phyloP scores from a whole-genome alignment of 805 yeast genomes.

The Wickerhamomyces strasburgensis region DNA sequence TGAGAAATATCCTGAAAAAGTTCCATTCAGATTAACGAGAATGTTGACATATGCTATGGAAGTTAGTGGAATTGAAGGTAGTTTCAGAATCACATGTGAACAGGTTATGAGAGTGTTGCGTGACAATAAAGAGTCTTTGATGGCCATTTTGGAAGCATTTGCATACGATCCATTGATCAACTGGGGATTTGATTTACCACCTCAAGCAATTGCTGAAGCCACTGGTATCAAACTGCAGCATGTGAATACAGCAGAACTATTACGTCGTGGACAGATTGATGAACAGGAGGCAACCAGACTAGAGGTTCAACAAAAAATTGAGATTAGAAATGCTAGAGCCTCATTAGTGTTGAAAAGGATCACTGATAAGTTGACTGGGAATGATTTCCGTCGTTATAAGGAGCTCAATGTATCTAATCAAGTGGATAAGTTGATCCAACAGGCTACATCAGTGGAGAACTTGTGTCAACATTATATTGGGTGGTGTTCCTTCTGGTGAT shows the following conservation, averaged over 20 bases:
- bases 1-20: constrained; percentile 97
- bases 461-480: constrained; percentile 96
- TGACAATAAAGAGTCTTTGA: constrained; percentile 89
- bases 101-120: constrained; percentile 94
- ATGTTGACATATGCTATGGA: constrained; percentile 99
- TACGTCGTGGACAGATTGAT: constrained; percentile 69
- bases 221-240: constrained; percentile 67
- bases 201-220: constrained; percentile 68
- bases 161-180: constrained; percentile 97
- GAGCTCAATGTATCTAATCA: constrained; percentile 82
- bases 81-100: constrained; percentile 93
- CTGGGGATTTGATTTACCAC: constrained; percentile 97
- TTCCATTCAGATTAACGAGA: constrained; percentile 92
- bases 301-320: constrained; percentile 64
- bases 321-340: constrained; percentile 83
- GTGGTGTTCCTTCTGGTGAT: constrained; percentile 97
- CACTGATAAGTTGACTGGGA: constrained; percentile 88
- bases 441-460: constrained; percentile 94
- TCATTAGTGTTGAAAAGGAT: constrained; percentile 84
- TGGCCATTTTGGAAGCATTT: constrained; percentile 98
- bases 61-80: constrained; percentile 97
- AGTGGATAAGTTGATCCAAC: constrained; percentile 89
- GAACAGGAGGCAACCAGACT: constrained; percentile 70
- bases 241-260: constrained; percentile 62
- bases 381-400: constrained; percentile 71